Base-by-base conservation (phyloP, 257 asterid genomes). In the Verbascum thapsus region DNA sequence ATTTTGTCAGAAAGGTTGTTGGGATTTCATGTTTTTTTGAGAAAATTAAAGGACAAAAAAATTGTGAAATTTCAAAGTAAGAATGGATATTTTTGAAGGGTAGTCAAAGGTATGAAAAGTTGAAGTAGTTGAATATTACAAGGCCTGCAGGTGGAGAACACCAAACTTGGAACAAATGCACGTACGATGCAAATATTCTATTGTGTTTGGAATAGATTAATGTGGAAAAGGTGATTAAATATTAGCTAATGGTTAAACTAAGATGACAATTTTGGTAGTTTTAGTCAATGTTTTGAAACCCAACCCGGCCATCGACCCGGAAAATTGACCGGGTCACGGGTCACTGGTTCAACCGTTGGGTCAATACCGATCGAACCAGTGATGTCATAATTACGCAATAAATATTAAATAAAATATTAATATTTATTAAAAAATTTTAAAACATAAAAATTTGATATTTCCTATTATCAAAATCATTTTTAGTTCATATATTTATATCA, bases 101-200 rank as follows among this genome's bases (percentile, higher is more conserved):
- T 58, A 61, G 73, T 74, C 86, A 78, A n/a, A n/a, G n/a, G 71
- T 59, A 19, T 72, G 35, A 72, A 73, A 41, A 41, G 17, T 44
- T 63, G 10, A 17, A 18, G 38, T n/a, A n/a, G 81, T 80, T 82
- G 88, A 78, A 80, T 74, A 68, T 55, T 53, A 54, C 70, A 72
- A 63, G 66, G 92, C 95, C 94, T n/a, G n/a, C n/a, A 77, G 80
- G 70, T 48, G 76, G 74, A 85, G 80, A 74, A 73, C 69, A 71
- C 74, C 75, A 69, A 65, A 80, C 65, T 56, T 68, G 47, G 76
- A 74, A 81, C 37, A 72, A 77, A 78, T 77, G 92, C 90, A 83
- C 84, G 88, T 76, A 80, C 74, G 78, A 71, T 51, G 47, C 62
- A 63, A 38, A 51, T 40, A 22, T 22, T 40, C 53, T 59, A 35